These are phyloP conservation scores for Alisma plantagoaquatica DNA, from an alignment of 106 monocot genomes.

Conservation along the genomic window DNA sequence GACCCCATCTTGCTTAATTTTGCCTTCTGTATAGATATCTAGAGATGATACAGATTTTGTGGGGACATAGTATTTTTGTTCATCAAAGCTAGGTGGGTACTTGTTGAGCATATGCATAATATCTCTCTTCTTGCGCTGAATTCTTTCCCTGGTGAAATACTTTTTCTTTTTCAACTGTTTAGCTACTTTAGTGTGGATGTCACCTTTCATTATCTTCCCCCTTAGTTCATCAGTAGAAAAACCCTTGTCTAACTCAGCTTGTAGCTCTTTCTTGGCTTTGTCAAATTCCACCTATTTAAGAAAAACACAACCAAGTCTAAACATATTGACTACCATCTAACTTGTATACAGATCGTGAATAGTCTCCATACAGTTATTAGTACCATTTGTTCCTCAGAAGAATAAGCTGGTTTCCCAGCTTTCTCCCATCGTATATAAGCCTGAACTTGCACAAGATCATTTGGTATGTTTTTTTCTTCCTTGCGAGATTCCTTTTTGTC, in stretches of 20 bases:
- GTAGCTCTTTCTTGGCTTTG: constrained; percentile 78
- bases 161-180: constrained; percentile 48
- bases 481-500: background rate
- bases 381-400: constrained; percentile 18
- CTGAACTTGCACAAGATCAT: constrained; percentile 26
- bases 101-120: constrained; percentile 48
- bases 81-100: constrained; percentile 12
- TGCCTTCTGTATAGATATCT: constrained; percentile 30
- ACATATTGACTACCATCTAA: background rate
- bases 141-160: constrained; percentile 48
- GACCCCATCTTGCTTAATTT: constrained; percentile 35
- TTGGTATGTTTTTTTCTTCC: constrained; percentile 12
- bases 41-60: constrained; percentile 14
- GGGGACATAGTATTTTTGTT: constrained; percentile 12
- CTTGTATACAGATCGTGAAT: background rate
- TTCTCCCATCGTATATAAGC: constrained; percentile 28
- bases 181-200: constrained; percentile 39
- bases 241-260: constrained; percentile 57
- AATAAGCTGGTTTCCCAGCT: constrained; percentile 23
- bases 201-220: constrained; percentile 54
- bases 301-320: background rate
- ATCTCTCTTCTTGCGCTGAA: constrained; percentile 68
- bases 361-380: no score
- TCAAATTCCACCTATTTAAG: constrained; percentile 66
- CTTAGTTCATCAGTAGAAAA: constrained; percentile 40